These are phyloP conservation scores for Yamadazyma sp. DNA, from an alignment of 1,139 yeast genomes.

Conservation along the genomic window DNA sequence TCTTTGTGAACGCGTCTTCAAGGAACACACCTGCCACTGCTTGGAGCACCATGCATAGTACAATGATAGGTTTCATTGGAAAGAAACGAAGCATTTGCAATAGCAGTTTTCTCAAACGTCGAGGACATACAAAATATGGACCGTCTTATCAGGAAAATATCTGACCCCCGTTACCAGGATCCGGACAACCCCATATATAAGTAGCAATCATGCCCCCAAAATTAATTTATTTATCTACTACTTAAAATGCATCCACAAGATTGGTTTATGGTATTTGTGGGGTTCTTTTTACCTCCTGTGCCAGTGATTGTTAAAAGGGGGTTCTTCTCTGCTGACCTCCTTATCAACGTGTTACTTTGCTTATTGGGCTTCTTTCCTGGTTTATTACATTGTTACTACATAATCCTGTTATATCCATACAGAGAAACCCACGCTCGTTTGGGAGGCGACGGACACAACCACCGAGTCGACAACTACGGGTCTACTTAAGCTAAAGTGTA, in stretches of 20 bases:
- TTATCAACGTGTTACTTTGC: slow-evolving; percentile 75
- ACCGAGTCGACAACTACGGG: slow-evolving; percentile 28
- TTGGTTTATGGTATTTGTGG: slow-evolving; percentile 75
- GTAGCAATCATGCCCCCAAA: slow-evolving; percentile 1
- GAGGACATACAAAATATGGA: neutral
- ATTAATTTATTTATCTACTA: neutral
- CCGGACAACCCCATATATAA: neutral
- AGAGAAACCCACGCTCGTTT: slow-evolving; percentile 30
- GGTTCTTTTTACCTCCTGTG: slow-evolving; percentile 80
- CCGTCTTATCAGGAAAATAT: neutral
- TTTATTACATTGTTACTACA: slow-evolving; percentile 61
- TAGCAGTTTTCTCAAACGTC: neutral
- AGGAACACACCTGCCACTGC: slow-evolving; percentile 20
- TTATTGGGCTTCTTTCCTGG: slow-evolving; percentile 84
- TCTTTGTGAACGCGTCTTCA: slow-evolving; percentile 41
- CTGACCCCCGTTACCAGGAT: neutral
- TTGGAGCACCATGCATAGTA: slow-evolving; percentile 2
- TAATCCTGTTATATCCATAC: slow-evolving; percentile 56
- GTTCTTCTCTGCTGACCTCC: slow-evolving; percentile 64
- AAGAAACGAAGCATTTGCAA: neutral
- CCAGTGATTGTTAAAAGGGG: slow-evolving; percentile 83
- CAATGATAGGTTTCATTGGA: neutral
- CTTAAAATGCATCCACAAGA: slow-evolving; percentile 62
- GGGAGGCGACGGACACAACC: slow-evolving; percentile 34
- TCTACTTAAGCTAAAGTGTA: too few relatives aligned